A percentile compares a stretch with the other conserved stretches of the same genome.
Evolutionary conservation across 192 early-diverging fungal genomes (phyloP).

Genomic region (Mortierella alpina): DNA sequence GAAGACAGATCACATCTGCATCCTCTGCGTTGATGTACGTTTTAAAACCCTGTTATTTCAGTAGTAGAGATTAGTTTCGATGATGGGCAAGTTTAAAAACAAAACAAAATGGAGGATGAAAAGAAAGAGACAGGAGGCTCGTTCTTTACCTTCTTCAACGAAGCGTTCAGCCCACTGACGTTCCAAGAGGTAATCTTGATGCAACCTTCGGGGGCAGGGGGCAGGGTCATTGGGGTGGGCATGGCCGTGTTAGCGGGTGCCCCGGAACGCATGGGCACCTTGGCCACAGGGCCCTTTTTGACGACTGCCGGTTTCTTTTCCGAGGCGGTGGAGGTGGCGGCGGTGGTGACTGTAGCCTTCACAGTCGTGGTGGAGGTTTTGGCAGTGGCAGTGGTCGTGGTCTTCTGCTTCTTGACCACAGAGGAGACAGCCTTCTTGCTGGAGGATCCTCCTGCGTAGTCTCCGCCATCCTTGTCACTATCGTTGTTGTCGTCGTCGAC

Average conservation of each 20-base stretch:
- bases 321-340: background rate
- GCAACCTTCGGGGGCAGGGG: conserved; percentile 58
- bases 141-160: conserved; percentile 75
- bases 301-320: conserved; percentile 2
- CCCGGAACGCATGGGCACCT: conserved; percentile 22
- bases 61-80: background rate
- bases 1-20: conserved; percentile 84
- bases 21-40: conserved; percentile 80
- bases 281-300: conserved; percentile 13
- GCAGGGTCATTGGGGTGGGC: conserved; percentile 69
- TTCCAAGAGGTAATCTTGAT: conserved; percentile 83
- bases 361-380: background rate
- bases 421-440: background rate
- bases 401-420: background rate
- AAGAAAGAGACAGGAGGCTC: background rate
- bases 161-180: conserved; percentile 77
- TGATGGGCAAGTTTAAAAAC: background rate
- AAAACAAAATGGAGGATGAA: background rate
- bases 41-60: conserved; percentile 64
- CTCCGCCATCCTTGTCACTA: background rate
- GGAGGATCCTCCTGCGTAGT: conserved; percentile 1
- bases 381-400: background rate
- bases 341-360: background rate
- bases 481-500: background rate
- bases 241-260: conserved; percentile 72